A percentile compares a stretch with the other conserved stretches of the same genome.
These are phyloP conservation scores for Fusarium irregulare DNA, from an alignment of 2,329 filamentous ascomycete genomes.

Conservation along the genomic window DNA sequence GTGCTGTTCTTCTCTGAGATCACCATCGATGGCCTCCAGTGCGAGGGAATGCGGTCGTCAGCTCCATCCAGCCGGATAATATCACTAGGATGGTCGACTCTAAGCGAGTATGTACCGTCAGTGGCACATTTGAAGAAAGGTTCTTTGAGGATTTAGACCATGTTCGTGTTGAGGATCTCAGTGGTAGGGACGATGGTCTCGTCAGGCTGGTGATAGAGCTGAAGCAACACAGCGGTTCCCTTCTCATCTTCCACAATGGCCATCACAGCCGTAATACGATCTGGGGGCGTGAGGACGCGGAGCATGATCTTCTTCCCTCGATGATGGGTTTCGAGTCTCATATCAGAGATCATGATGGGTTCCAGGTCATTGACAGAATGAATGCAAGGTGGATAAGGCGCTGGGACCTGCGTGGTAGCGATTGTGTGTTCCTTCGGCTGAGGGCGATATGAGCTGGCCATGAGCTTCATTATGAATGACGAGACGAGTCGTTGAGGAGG, in stretches of 20 bases:
- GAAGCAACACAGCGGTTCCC: slow-evolving; percentile 49
- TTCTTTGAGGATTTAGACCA: slow-evolving; percentile 60
- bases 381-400: not conserved
- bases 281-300: slow-evolving; percentile 34
- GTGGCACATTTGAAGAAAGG: slow-evolving; percentile 60
- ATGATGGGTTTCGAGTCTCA: slow-evolving; percentile 34
- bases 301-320: slow-evolving; percentile 35
- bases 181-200: slow-evolving; percentile 49
- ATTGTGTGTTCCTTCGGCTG: not conserved
- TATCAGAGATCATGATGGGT: not conserved
- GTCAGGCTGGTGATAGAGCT: slow-evolving; percentile 57
- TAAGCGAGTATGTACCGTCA: slow-evolving; percentile 56
- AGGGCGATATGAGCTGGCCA: not conserved
- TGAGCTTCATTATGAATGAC: not conserved
- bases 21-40: slow-evolving; percentile 47
- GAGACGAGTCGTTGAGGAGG: not conserved
- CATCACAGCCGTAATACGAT: slow-evolving; percentile 34
- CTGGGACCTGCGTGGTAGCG: slow-evolving; percentile 4
- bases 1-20: not conserved
- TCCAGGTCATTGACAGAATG: not conserved
- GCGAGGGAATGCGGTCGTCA: slow-evolving; percentile 54
- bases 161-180: slow-evolving; percentile 50
- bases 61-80: slow-evolving; percentile 52
- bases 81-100: slow-evolving; percentile 65
- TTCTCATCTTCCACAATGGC: slow-evolving; percentile 55